Base-by-base conservation (phyloP, 1,284 basidiomycete genomes). In the Neolentinus lepideus region DNA sequence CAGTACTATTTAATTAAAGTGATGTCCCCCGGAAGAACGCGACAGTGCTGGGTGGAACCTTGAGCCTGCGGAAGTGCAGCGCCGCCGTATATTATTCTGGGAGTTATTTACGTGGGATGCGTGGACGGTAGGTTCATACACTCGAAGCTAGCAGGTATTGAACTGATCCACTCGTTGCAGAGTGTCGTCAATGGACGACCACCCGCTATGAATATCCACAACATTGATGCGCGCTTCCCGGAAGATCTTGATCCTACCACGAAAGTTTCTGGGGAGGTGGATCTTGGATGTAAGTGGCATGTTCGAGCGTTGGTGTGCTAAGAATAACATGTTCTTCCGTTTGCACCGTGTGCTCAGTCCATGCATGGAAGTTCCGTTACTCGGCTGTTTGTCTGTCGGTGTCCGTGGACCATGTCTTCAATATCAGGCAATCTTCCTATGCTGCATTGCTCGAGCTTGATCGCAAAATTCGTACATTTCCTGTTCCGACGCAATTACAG, bases 71-170 rank as follows among this genome's bases (percentile, higher is more conserved):
- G 80, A 84, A 60, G 65, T 76, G 1, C 77, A 82, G 58, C 67
- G 71, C 8, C 65, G 81, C 19, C 70, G 81, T 52, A 66, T 70
- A 38, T 63, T 81, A 38, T 83, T 80, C 63, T 83, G 81, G 81
- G 81, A 83, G 59, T 64, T 81, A 2, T 79, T 72, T 60, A 69
- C 69, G 3, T 76, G 73, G 68, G 79, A 81, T 59, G 67, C 72
- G 3, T 80, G 76, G 75, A 70, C 72, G 53, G 79, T 79, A 56
- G 58, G 76, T 71, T 21, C 21, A 10, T 2, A 52, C 14, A 8
- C 3, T 52, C 58, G 16, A 24, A 26, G 52, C 51, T 46, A 48
- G 54, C 47, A 11, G 47, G 14, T 36, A 6, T 16, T 16, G 51
- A 24, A 2, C 12, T 24, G 11, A 21, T 26, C 29, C 22, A 38